These are phyloP conservation scores for Calonectria pteridis DNA, from an alignment of 2,329 filamentous ascomycete genomes.

Conservation along the genomic window DNA sequence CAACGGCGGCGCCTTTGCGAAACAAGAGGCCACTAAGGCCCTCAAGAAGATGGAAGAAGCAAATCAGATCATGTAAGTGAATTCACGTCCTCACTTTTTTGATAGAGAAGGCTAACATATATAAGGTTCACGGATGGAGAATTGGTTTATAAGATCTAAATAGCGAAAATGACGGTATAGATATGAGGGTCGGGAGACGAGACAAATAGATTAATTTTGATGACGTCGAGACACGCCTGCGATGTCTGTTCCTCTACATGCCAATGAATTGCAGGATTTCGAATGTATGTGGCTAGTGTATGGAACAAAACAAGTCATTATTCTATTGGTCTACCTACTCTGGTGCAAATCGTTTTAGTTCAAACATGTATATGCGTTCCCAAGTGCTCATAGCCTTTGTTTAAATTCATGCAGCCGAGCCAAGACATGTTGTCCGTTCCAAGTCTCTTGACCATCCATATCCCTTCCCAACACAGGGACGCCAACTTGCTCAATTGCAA, in stretches of 20 bases:
- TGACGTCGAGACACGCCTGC: neutral
- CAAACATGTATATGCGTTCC: neutral
- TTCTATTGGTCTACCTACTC: slow-evolving; percentile 28
- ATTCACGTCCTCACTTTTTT: neutral
- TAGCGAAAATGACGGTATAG: neutral
- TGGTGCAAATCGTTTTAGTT: slow-evolving; percentile 5
- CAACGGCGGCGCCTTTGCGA: slow-evolving; percentile 72
- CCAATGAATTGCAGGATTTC: neutral
- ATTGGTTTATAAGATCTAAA: slow-evolving; percentile 77
- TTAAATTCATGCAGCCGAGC: slow-evolving; percentile 66
- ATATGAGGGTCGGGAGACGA: slow-evolving; percentile 24
- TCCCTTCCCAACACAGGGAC: slow-evolving; percentile 71
- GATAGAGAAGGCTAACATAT: slow-evolving; percentile 34
- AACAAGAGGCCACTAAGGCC: slow-evolving; percentile 80
- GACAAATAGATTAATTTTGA: neutral
- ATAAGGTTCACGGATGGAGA: slow-evolving; percentile 71
- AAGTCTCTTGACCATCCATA: slow-evolving; percentile 64
- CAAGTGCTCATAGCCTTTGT: slow-evolving; percentile 49
- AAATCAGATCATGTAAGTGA: slow-evolving; percentile 92
- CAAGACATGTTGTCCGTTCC: slow-evolving; percentile 70
- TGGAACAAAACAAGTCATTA: slow-evolving; percentile 11
- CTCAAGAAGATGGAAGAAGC: slow-evolving; percentile 82
- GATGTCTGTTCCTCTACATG: neutral
- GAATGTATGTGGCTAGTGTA: neutral
- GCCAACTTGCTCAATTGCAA: slow-evolving; percentile 95